phyloP scores from a whole-genome alignment of 2,329 filamentous ascomycete species.

The Cadophora sp. region DNA sequence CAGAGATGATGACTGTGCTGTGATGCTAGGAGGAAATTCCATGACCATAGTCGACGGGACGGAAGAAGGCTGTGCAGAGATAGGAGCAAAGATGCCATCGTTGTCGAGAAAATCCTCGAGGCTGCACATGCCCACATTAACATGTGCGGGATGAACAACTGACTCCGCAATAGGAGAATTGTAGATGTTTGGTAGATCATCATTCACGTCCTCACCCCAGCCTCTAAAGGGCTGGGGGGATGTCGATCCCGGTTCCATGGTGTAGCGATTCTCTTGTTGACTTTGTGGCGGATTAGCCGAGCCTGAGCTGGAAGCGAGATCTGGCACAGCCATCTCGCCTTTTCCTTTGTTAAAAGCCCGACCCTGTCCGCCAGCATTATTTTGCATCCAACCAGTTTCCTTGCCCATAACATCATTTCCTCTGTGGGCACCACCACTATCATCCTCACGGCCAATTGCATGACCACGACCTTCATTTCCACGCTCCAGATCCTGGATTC shows the following conservation, averaged over 20 bases:
- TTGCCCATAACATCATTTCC: background rate
- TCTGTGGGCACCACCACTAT: background rate
- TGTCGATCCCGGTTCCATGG: background rate
- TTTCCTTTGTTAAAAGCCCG: constrained; percentile 1
- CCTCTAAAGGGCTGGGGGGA: background rate
- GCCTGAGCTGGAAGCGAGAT: background rate
- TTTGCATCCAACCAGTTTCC: background rate
- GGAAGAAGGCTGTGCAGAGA: background rate
- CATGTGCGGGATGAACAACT: constrained; percentile 1
- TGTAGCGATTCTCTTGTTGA: constrained; percentile 2
- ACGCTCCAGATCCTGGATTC: constrained; percentile 15
- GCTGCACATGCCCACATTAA: constrained; percentile 24
- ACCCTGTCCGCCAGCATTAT: background rate
- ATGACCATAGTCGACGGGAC: background rate
- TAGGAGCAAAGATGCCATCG: constrained; percentile 3
- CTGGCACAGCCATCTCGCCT: background rate
- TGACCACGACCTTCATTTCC: background rate
- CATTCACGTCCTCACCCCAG: background rate
- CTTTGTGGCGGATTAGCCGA: constrained; percentile 7
- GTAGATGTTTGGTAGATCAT: background rate
- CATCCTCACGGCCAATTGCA: background rate
- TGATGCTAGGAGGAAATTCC: background rate
- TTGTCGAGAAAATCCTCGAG: constrained; percentile 26
- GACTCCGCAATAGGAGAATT: constrained; percentile 8
- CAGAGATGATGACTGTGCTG: background rate